phyloP scores from a whole-genome alignment of 139 green algal genomes.

The Coelastrella sp. region DNA sequence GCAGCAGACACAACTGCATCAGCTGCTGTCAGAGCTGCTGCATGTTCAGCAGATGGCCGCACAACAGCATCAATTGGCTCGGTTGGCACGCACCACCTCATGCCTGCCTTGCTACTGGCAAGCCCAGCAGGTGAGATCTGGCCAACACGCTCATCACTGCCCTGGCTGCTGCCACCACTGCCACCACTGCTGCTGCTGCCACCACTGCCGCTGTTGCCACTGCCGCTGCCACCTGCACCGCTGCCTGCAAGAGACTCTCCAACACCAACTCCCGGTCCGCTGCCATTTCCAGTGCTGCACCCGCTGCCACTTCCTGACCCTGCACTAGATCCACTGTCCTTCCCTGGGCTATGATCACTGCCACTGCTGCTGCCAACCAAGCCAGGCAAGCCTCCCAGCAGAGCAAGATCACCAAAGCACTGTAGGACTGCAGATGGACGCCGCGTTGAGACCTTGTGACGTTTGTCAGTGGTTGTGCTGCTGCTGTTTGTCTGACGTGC shows the following conservation, averaged over 20 bases:
- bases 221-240: not conserved
- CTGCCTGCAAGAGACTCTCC: not conserved
- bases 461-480: not conserved
- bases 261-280: not conserved
- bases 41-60: no score
- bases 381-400: not conserved
- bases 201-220: not conserved
- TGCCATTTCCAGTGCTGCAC: not conserved
- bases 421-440: constrained; percentile 11
- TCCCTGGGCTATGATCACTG: not conserved
- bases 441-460: not conserved
- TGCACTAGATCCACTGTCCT: no score
- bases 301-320: not conserved
- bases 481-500: no score
- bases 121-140: no score
- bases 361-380: not conserved
- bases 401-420: constrained; percentile 32
- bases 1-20: no score
- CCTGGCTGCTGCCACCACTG: not conserved
- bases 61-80: no score
- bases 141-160: no score
- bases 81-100: no score
- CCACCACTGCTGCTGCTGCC: not conserved
- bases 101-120: no score
- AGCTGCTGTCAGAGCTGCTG: no score